Base-by-base conservation (phyloP, 441 rosid species). In the Corymbia citriodora region DNA sequence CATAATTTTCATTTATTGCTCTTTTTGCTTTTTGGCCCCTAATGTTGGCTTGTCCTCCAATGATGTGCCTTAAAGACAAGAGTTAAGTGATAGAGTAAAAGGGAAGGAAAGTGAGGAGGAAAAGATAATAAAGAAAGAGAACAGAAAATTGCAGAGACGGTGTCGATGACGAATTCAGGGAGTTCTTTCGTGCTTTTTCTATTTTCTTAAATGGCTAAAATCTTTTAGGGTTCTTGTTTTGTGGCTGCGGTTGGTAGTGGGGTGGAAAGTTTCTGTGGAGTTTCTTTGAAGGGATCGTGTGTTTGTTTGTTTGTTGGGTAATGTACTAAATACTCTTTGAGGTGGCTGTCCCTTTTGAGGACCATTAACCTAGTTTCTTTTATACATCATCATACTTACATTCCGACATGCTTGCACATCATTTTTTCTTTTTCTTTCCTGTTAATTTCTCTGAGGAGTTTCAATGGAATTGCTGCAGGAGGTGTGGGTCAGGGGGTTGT, bases 201-300 rank as follows among this genome's bases (percentile, higher is more conserved):
- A 63, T 93, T 68, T 94, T 81, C 89, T 92, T 93, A 70, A 52
- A 79, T 79, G 85, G 85, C 85, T 63, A 70, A 87, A 57, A 55
- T 36, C 57, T 88, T 91, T 92, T 70, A 49, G 88, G 90, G 9
- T 65, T 87, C 91, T 90, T 92, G 89, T 91, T 54, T 79, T 88
- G 90, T 90, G 91, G 91, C 57, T 94, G 87, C 90, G 96, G 96
- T 97, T 96, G 99, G 97, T 97, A 92, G 95, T 96, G 95, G 97
- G 96, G 99, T 97, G 91, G 96, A 95, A 96, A 89, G 98, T 94
- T 95, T 94, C 92, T 90, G 89, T 93, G 93, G 97, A 98, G 99
- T 98, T 96, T 94, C 96, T 96, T 97, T 93, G 94, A 98, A 98
- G 97, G 95, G 90, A 97, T 91, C 94, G 90, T 40, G 31, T 89